These are phyloP conservation scores for Neonothopanus nambi DNA, from an alignment of 1,284 basidiomycete species.

Conservation along the genomic window DNA sequence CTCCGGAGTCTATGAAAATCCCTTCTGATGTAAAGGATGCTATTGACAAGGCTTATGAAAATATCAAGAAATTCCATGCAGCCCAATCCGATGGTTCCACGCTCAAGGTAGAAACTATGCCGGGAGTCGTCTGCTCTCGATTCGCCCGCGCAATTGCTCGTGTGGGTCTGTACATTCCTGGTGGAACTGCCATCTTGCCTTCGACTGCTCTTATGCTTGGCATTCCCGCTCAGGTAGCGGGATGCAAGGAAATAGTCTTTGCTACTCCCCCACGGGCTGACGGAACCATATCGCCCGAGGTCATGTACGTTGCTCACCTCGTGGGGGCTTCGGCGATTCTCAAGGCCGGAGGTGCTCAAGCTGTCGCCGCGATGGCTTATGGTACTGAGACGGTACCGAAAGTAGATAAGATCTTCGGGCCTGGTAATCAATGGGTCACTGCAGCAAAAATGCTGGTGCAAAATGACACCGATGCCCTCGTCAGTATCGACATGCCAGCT, in stretches of 20 bases:
- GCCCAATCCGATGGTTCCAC: constrained; percentile 76
- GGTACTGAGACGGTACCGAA: constrained; percentile 96
- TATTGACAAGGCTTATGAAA: constrained; percentile 91
- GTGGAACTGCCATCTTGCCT: constrained; percentile 94
- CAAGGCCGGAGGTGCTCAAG: constrained; percentile 96
- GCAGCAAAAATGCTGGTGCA: constrained; percentile 99
- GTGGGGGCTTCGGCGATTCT: constrained; percentile 88
- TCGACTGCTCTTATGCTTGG: constrained; percentile 98
- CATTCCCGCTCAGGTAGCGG: constrained; percentile 96
- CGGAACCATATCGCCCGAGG: constrained; percentile 91
- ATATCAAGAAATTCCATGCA: constrained; percentile 89
- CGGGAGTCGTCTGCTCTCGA: constrained; percentile 92
- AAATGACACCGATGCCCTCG: constrained; percentile 96
- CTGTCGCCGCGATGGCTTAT: constrained; percentile 96
- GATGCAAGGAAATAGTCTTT: constrained; percentile 90
- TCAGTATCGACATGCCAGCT: constrained; percentile 99
- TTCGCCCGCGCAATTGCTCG: constrained; percentile 93
- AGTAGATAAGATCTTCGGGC: constrained; percentile 99
- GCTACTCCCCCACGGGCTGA: constrained; percentile 94
- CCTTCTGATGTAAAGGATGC: constrained; percentile 71
- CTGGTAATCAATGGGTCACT: constrained; percentile 99
- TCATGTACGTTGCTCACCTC: constrained; percentile 90
- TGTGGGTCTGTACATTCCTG: constrained; percentile 97
- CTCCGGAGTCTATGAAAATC: constrained; percentile 59
- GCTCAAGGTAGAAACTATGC: constrained; percentile 94